Evolutionary conservation across 2,329 filamentous ascomycete genomes (phyloP).

Genomic region (Colletotrichum zoysiae): DNA sequence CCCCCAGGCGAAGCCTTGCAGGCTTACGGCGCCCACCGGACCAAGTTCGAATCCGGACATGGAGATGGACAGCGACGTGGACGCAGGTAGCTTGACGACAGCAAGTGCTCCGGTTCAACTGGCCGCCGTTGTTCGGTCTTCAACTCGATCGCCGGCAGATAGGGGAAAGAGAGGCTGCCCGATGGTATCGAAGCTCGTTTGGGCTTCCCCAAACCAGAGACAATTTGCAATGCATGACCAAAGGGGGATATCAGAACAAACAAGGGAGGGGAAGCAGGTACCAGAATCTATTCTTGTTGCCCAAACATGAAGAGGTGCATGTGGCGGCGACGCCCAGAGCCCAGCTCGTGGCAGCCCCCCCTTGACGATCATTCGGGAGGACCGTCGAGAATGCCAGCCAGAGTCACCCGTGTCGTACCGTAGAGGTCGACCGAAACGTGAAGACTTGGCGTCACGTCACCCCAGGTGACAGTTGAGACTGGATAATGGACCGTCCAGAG

Average conservation of each 20-base stretch:
- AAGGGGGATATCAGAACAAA: background rate
- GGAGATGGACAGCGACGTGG: background rate
- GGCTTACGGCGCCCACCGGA: constrained; percentile 12
- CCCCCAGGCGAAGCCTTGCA: constrained; percentile 22
- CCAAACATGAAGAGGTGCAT: constrained; percentile 15
- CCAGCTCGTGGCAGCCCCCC: constrained; percentile 35
- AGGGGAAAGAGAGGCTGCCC: background rate
- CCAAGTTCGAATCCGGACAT: constrained; percentile 33
- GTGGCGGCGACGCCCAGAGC: constrained; percentile 31
- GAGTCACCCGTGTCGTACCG: background rate
- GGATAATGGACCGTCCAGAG: background rate
- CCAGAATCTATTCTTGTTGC: constrained; percentile 7
- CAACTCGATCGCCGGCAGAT: background rate
- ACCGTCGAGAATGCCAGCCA: constrained; percentile 7
- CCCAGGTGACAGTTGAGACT: constrained; percentile 18
- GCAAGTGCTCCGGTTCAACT: constrained; percentile 5
- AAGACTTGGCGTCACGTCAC: constrained; percentile 22
- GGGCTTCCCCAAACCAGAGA: background rate
- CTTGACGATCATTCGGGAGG: constrained; percentile 3
- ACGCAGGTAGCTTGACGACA: constrained; percentile 23
- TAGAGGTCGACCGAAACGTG: background rate
- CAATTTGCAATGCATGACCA: constrained; percentile 8
- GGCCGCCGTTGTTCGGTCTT: constrained; percentile 3
- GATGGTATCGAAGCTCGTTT: constrained; percentile 15
- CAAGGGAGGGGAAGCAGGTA: constrained; percentile 15